Evolutionary conservation across 1,139 yeast genomes (phyloP), one percentile per base, ranked within the genome.

Genomic region (Pichia inconspicua): DNA sequence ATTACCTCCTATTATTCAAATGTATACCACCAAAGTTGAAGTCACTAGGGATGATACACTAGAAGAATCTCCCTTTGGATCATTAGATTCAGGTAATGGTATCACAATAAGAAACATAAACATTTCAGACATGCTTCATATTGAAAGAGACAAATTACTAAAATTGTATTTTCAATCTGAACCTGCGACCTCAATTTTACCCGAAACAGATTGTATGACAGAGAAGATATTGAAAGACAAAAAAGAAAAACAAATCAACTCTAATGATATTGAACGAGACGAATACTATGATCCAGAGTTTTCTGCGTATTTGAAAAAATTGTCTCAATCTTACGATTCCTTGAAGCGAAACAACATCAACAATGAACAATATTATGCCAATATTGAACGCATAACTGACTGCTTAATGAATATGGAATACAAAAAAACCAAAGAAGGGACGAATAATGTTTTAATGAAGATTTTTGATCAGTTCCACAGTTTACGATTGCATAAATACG

Each of bases 21-120:
- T 58, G 47, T 58, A 52, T 40, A 53, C 61, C 22, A 60, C 63
- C 1, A 55, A 54, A 22, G 59, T 61, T 22, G 61, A 61, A 38
- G 61, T 61, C 14, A 45, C 53, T 5, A 53, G 60, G 37, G 64
- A 61, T 45, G 63, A 61, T 30, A 51, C 57, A 3, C 44, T 59
- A 8, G 25, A 46, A 2, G 62, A 57, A 35, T 48, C 53, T 11
- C 42, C 52, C 11, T 52, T 52, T 40, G 40, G 39, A 8, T 19
- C 41, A 17, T 19, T 37, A n/a, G 25, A 35, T 3, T n/a, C 32
- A 12, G 27, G 38, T 12, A 9, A 47, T n/a, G 49, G 50, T 10
- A 2, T 50, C 7, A 14, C 36, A 3, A 27, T 50, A 2, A 41
- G 35, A 30, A 42, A 45, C 25, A 19, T 50, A 4, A 47, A 47